A percentile compares a stretch with the other conserved stretches of the same genome.
Evolutionary conservation across 2,329 filamentous ascomycete genomes (phyloP).

Genomic region (Balansia obtecta): DNA sequence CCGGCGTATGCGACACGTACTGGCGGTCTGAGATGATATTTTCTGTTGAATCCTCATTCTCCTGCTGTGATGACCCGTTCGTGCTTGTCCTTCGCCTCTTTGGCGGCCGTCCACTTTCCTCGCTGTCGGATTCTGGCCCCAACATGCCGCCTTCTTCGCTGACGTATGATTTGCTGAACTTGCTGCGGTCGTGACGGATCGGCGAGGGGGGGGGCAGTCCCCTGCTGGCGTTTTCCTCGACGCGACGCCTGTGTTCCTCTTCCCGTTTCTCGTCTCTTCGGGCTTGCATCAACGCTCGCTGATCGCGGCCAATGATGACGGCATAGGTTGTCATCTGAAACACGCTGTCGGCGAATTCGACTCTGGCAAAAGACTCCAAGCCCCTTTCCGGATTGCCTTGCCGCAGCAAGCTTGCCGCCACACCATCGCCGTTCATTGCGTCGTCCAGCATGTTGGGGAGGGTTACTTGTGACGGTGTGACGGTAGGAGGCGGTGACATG

Average conservation of each 20-base stretch:
- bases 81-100: conserved; percentile 36
- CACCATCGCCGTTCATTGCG: conserved; percentile 15
- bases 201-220: conserved; percentile 40
- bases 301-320: conserved; percentile 61
- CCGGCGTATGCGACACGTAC: conserved; percentile 47
- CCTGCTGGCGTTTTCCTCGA: conserved; percentile 32
- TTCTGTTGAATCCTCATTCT: conserved; percentile 30
- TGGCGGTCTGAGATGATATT: conserved; percentile 44
- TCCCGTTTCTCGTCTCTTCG: conserved; percentile 36
- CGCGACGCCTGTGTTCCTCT: conserved; percentile 30
- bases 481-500: conserved; percentile 30
- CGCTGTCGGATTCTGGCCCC: conserved; percentile 47
- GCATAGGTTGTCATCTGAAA: conserved; percentile 70
- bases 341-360: conserved; percentile 63
- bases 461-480: conserved; percentile 34
- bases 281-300: conserved; percentile 43
- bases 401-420: conserved; percentile 20
- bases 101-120: conserved; percentile 31
- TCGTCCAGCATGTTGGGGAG: conserved; percentile 25
- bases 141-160: conserved; percentile 60
- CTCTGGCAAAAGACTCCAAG: conserved; percentile 43
- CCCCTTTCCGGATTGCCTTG: conserved; percentile 26
- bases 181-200: conserved; percentile 36
- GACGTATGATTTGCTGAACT: conserved; percentile 52
- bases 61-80: conserved; percentile 28